A percentile compares a stretch with the other conserved stretches of the same genome.
phyloP scores from a whole-genome alignment of 2,329 filamentous ascomycete genomes.

The Beauveria australis region DNA sequence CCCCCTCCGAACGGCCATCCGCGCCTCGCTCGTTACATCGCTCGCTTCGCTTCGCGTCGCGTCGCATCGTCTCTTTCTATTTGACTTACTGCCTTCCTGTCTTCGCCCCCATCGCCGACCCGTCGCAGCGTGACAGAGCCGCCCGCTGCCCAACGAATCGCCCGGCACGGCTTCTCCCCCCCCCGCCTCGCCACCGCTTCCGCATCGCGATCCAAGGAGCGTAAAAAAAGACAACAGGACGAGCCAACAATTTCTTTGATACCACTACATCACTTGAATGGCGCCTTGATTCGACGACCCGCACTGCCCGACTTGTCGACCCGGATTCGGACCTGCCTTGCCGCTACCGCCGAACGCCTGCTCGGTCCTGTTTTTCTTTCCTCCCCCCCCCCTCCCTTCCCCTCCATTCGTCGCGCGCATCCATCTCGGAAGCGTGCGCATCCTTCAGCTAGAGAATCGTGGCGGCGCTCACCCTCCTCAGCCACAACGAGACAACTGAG shows the following conservation, averaged over 20 bases:
- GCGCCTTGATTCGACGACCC: background rate
- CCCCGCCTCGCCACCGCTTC: slow-evolving; percentile 7
- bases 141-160: slow-evolving; percentile 9
- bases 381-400: background rate
- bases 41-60: slow-evolving; percentile 7
- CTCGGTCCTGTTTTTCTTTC: background rate
- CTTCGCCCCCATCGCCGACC: background rate
- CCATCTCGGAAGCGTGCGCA: slow-evolving; percentile 9
- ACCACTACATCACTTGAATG: background rate
- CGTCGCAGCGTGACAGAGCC: background rate
- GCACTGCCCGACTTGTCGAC: background rate
- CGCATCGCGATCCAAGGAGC: background rate
- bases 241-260: background rate
- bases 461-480: slow-evolving; percentile 50
- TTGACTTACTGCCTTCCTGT: background rate
- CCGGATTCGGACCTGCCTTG: background rate
- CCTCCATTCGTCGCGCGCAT: slow-evolving; percentile 3
- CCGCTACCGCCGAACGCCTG: background rate
- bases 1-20: background rate
- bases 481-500: slow-evolving; percentile 42
- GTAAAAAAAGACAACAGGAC: too few species aligned
- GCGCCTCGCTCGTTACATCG: slow-evolving; percentile 10
- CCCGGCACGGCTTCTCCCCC: background rate
- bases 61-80: background rate
- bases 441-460: slow-evolving; percentile 30